Evolutionary conservation across 768 basidiomycete genomes (phyloP).

Genomic region (Heimioporus sp.): DNA sequence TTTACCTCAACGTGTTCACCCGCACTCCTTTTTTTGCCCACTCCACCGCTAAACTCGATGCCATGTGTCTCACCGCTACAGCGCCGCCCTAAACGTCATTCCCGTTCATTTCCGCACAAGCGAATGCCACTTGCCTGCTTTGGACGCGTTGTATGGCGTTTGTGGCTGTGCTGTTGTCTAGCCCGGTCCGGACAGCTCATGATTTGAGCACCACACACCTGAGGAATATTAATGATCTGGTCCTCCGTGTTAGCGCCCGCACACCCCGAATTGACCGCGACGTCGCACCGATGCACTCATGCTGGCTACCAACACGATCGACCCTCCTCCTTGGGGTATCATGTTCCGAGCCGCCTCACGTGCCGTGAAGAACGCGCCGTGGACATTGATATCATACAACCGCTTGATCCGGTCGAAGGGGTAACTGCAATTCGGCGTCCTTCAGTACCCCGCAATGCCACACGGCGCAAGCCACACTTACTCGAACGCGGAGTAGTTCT

Average conservation of each 20-base stretch:
- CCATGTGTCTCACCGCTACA: slow-evolving; percentile 90
- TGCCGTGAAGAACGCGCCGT: slow-evolving; percentile 94
- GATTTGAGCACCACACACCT: slow-evolving; percentile 41
- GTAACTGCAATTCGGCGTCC: slow-evolving; percentile 49
- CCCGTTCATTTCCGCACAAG: neutral
- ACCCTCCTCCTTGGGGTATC: slow-evolving; percentile 77
- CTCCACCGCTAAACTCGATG: slow-evolving; percentile 87
- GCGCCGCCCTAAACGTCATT: slow-evolving; percentile 5
- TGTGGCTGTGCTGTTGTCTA: slow-evolving; percentile 53
- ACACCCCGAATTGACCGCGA: neutral
- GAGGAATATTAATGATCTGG: slow-evolving; percentile 87
- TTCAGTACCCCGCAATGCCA: slow-evolving; percentile 9
- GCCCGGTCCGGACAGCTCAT: neutral
- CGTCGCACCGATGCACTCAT: slow-evolving; percentile 84
- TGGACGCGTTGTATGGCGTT: slow-evolving; percentile 95
- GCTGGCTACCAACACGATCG: slow-evolving; percentile 82
- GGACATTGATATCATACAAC: slow-evolving; percentile 90
- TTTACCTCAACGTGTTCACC: slow-evolving; percentile 76
- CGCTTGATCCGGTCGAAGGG: slow-evolving; percentile 82
- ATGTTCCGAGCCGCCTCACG: slow-evolving; percentile 91
- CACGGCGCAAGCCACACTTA: slow-evolving; percentile 36
- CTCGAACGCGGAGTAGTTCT: slow-evolving; percentile 88
- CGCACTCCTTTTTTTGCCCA: slow-evolving; percentile 91
- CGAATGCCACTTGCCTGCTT: slow-evolving; percentile 58
- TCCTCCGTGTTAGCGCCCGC: slow-evolving; percentile 9